Evolutionary conservation across 306 rosid genomes (phyloP).

Genomic region (Oxytropis ochrocephala): DNA sequence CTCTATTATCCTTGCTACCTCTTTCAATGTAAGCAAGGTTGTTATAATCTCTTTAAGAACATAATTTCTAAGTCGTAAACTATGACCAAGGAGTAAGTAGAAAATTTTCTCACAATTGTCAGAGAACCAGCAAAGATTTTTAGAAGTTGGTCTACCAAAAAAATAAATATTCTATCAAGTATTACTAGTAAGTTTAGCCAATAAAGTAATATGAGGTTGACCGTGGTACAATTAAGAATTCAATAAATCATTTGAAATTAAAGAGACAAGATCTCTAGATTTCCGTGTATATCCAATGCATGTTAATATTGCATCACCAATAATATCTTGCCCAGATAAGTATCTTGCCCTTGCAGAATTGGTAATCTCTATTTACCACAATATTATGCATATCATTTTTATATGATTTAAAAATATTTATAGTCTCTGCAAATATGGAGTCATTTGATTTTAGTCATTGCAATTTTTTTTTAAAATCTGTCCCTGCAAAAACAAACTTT

Average conservation of each 20-base stretch:
- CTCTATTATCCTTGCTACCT: neutral
- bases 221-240: neutral
- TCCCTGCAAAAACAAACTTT: too few relatives aligned
- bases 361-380: too few relatives aligned
- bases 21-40: neutral
- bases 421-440: too few relatives aligned
- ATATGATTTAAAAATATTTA: too few relatives aligned
- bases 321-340: slow-evolving; percentile 70
- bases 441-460: too few relatives aligned
- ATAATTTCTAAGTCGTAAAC: neutral
- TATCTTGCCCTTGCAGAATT: too few relatives aligned
- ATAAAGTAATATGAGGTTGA: slow-evolving; percentile 12
- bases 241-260: slow-evolving; percentile 6
- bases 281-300: slow-evolving; percentile 72
- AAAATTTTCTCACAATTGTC: neutral
- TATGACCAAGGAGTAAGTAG: neutral
- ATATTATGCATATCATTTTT: too few relatives aligned
- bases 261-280: slow-evolving; percentile 68
- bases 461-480: too few relatives aligned
- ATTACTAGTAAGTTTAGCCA: slow-evolving; percentile 4
- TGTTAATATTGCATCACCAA: slow-evolving; percentile 86
- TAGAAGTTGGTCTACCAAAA: neutral
- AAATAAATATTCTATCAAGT: neutral
- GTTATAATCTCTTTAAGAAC: neutral
- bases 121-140: neutral